Evolutionary conservation across 23 red algal species (phyloP).

Genomic region (Gracilaria gracilis): DNA sequence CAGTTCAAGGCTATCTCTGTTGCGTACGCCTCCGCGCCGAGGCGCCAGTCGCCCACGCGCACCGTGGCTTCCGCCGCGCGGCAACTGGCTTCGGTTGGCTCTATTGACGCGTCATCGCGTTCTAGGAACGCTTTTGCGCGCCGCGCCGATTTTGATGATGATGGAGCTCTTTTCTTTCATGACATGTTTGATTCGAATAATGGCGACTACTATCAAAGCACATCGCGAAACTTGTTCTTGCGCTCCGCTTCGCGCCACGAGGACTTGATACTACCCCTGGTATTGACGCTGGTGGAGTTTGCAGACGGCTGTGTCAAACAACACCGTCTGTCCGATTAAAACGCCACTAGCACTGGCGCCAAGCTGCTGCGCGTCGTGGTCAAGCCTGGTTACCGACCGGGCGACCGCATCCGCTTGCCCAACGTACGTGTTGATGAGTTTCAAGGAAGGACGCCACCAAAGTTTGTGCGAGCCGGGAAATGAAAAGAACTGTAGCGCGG

Average conservation of each 20-base stretch:
- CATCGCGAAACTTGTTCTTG: not conserved
- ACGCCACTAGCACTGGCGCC: not conserved
- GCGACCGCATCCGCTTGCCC: constrained; percentile 39
- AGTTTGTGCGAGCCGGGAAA: too few relatives aligned
- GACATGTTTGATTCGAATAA: not conserved
- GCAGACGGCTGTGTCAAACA: constrained; percentile 50
- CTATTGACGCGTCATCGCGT: too few relatives aligned
- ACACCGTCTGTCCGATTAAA: not conserved
- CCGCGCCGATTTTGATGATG: not conserved
- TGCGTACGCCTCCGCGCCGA: constrained; percentile 12
- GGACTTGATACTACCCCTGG: constrained; percentile 26
- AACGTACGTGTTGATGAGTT: constrained; percentile 6
- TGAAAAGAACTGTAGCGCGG: too few relatives aligned
- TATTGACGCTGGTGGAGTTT: constrained; percentile 35
- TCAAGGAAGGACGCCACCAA: too few relatives aligned
- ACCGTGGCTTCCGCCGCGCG: not conserved
- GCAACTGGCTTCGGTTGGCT: not conserved
- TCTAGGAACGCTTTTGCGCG: not conserved
- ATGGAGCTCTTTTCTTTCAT: constrained; percentile 3
- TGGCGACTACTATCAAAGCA: not conserved
- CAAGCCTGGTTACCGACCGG: constrained; percentile 55
- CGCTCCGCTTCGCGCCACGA: not conserved
- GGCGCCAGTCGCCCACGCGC: not conserved
- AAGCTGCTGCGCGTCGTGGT: constrained; percentile 20
- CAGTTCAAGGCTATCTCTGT: constrained; percentile 49